A percentile compares a stretch with the other conserved stretches of the same genome.
These are phyloP conservation scores for Globisporangium acanthophoron DNA, from an alignment of 352 stramenopile species.

Conservation along the genomic window DNA sequence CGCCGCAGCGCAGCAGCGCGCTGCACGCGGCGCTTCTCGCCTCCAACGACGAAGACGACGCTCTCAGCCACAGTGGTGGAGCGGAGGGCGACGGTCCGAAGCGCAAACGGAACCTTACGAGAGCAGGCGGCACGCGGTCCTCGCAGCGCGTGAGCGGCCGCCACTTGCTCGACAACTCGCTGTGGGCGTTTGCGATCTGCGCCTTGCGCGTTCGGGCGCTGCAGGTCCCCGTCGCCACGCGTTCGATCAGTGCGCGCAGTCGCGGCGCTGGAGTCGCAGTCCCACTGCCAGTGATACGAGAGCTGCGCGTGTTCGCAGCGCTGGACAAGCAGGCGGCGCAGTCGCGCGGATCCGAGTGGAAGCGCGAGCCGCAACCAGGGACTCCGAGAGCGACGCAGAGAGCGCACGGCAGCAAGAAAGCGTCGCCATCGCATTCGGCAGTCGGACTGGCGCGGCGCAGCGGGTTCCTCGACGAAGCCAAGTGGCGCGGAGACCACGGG, in stretches of 20 bases:
- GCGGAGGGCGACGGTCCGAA: conserved; percentile 18
- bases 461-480: conserved; percentile 48
- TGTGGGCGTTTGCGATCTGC: conserved; percentile 40
- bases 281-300: conserved; percentile 21
- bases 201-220: conserved; percentile 37
- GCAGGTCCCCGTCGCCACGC: conserved; percentile 31
- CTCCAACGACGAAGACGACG: background rate
- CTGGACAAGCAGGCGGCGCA: conserved; percentile 51
- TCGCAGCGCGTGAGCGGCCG: conserved; percentile 8
- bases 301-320: conserved; percentile 52
- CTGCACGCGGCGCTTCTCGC: background rate
- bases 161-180: conserved; percentile 32
- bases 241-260: background rate
- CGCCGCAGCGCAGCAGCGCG: background rate
- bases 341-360: conserved; percentile 46
- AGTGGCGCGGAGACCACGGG: conserved; percentile 40
- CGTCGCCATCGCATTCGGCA: background rate
- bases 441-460: conserved; percentile 18
- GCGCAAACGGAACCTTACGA: conserved; percentile 1
- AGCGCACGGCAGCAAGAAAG: conserved; percentile 1
- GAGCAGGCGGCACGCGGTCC: background rate
- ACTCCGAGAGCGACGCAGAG: conserved; percentile 1
- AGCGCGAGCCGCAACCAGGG: conserved; percentile 24
- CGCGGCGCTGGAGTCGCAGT: background rate
- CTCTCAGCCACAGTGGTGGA: background rate